phyloP scores from a whole-genome alignment of 768 basidiomycete species.

The Agrocybe praecox region DNA sequence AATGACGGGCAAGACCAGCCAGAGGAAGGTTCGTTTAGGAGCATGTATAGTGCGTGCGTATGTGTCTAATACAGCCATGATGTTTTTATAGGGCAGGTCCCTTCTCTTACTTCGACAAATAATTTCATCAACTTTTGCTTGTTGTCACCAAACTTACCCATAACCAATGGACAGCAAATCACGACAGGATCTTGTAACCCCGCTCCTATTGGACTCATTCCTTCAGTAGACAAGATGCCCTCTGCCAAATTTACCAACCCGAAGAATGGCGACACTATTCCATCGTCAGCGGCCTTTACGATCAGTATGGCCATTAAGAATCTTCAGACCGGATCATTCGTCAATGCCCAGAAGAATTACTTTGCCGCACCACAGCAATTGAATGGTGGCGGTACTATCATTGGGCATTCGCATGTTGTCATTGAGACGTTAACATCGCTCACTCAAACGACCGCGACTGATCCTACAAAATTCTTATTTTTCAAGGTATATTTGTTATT shows the following conservation, averaged over 20 bases:
- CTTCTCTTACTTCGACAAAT: constrained; percentile 47
- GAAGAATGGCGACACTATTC: constrained; percentile 39
- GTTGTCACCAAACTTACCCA: constrained; percentile 41
- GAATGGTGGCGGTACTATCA: constrained; percentile 3
- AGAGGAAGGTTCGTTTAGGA: neutral
- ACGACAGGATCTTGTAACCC: constrained; percentile 11
- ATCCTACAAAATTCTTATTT: constrained; percentile 57
- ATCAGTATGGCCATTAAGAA: constrained; percentile 10
- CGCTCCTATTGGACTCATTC: constrained; percentile 45
- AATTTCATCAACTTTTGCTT: constrained; percentile 55
- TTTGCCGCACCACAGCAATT: constrained; percentile 14
- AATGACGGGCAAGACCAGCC: constrained; percentile 28
- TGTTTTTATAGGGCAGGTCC: constrained; percentile 36
- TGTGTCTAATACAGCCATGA: neutral
- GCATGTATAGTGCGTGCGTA: neutral
- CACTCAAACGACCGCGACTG: constrained; percentile 43
- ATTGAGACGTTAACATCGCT: constrained; percentile 49
- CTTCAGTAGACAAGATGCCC: constrained; percentile 41
- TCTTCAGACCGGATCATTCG: constrained; percentile 4
- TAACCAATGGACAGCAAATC: constrained; percentile 50
- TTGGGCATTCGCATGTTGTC: constrained; percentile 6
- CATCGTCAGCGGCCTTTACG: constrained; percentile 27
- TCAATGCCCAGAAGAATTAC: constrained; percentile 4
- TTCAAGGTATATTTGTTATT: constrained; percentile 40
- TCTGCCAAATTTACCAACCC: constrained; percentile 38